These are phyloP conservation scores for Sporisorium iseilematis-ciliati DNA, from an alignment of 1,284 basidiomycete genomes.

Conservation along the genomic window DNA sequence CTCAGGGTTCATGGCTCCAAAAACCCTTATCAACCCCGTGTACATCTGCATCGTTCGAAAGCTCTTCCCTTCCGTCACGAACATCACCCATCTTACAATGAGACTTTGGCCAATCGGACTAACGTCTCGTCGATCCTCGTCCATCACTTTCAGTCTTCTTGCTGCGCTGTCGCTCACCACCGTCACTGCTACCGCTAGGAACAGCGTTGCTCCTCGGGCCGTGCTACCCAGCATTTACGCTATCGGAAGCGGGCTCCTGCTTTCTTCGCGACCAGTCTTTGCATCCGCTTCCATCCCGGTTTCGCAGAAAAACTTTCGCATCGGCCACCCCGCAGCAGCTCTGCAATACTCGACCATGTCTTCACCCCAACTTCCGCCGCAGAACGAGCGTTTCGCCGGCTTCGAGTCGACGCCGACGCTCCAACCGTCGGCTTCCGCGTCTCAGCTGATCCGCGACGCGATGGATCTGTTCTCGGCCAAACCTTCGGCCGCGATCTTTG, in stretches of 20 bases:
- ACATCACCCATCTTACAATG: conserved; percentile 1
- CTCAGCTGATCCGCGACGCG: conserved; percentile 22
- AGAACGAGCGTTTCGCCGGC: conserved; percentile 6
- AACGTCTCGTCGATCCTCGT: background rate
- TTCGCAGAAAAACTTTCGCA: conserved; percentile 15
- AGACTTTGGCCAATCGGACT: conserved; percentile 4
- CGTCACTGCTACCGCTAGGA: background rate
- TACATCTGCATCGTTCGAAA: too few species aligned
- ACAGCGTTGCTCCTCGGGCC: too few species aligned
- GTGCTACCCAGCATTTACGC: background rate
- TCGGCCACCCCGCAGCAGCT: conserved; percentile 17
- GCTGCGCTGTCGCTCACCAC: background rate
- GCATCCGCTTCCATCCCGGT: background rate
- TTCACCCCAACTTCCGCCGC: conserved; percentile 1
- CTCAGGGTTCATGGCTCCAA: background rate
- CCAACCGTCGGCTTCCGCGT: conserved; percentile 6
- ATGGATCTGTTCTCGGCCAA: conserved; percentile 74
- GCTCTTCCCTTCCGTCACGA: background rate
- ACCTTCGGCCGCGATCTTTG: conserved; percentile 75
- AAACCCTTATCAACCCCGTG: too few species aligned
- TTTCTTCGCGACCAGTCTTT: background rate
- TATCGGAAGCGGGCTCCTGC: too few species aligned
- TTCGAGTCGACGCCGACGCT: conserved; percentile 10
- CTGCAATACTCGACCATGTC: conserved; percentile 31
- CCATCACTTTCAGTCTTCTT: background rate